phyloP scores from a whole-genome alignment of 768 basidiomycete genomes.

The Hebeloma cylindrosporum region DNA sequence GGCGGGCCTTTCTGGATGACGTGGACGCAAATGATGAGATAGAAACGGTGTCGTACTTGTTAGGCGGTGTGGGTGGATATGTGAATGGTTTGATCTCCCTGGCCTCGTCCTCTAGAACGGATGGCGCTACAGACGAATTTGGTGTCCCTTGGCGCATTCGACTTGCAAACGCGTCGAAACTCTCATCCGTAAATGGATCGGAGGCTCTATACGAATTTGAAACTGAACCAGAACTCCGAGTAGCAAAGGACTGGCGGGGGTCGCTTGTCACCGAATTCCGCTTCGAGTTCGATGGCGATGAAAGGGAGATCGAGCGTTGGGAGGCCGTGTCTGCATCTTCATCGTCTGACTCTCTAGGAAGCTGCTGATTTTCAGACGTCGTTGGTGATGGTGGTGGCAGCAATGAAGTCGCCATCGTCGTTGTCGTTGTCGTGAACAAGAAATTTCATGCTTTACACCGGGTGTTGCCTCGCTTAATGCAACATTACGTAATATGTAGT shows the following conservation, averaged over 20 bases:
- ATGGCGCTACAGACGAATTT: conserved; percentile 51
- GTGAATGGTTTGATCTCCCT: conserved; percentile 39
- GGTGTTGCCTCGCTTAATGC: background rate
- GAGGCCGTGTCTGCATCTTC: conserved; percentile 77
- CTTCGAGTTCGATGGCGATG: conserved; percentile 60
- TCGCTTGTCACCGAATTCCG: conserved; percentile 35
- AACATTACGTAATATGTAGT: conserved; percentile 4
- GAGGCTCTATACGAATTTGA: conserved; percentile 21
- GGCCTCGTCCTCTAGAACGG: conserved; percentile 40
- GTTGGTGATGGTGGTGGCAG: conserved; percentile 35
- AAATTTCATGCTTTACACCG: conserved; percentile 1
- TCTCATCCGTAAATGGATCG: conserved; percentile 9
- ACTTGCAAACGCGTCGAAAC: conserved; percentile 2
- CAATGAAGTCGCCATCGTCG: conserved; percentile 21
- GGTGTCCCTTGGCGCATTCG: conserved; percentile 38
- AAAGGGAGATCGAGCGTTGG: conserved; percentile 74
- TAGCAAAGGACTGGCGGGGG: conserved; percentile 28
- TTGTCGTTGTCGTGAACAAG: conserved; percentile 7
- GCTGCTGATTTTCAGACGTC: conserved; percentile 26
- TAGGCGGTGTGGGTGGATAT: conserved; percentile 58
- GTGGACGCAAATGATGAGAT: conserved; percentile 64
- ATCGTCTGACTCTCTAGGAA: conserved; percentile 38
- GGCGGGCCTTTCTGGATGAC: conserved; percentile 70
- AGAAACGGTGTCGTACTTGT: conserved; percentile 50
- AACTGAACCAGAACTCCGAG: conserved; percentile 27